Base-by-base conservation (phyloP, 257 asterid genomes). In the Orobanche coerulescens region DNA sequence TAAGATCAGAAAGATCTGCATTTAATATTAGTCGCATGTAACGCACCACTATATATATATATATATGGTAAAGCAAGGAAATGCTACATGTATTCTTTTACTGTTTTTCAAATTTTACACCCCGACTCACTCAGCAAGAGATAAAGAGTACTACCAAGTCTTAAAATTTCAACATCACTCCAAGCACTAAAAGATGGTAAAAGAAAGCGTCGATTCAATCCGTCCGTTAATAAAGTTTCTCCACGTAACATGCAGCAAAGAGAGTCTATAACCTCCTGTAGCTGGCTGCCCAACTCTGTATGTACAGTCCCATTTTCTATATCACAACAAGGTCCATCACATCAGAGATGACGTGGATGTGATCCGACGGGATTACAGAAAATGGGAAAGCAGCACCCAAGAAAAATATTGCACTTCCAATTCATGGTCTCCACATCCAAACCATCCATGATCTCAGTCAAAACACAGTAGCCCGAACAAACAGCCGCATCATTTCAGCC, bases 291-390 rank as follows among this genome's bases (percentile, higher is more conserved):
- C 76, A 65, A 70, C 69, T 78, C 79, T 79, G 69, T 79, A 79
- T 79, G 70, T 74, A 81, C 85, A 83, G 74, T 74, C 87, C 79
- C 68, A 55, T 65, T 50, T 62, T 57, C 55, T 53, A 67, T 58
- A 56, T 48, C 61, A 58, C 58, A 60, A 71, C 52, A 4, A 58
- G 25, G 58, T 58, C 24, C 69, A 75, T 74, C 62, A 61, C 64
- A 56, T 39, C 60, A 34, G 20, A 51, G 23, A 44, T 6, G 6
- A 42, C 68, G 37, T 67, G 66, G 58, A 66, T 60, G 62, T 73
- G 79, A 19, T 20, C 76, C 60, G 77, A 47, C 42, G 62, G 67
- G 56, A 54, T 70, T 61, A 19, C 66, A 70, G 64, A 69, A 26
- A 37, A 62, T 68, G 62, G 49, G n/a, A n/a, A 66, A 68, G 71